A percentile compares a stretch with the other conserved stretches of the same genome.
These are phyloP conservation scores for Smallanthus sonchifolius DNA, from an alignment of 129 eudicot genomes.

Conservation along the genomic window DNA sequence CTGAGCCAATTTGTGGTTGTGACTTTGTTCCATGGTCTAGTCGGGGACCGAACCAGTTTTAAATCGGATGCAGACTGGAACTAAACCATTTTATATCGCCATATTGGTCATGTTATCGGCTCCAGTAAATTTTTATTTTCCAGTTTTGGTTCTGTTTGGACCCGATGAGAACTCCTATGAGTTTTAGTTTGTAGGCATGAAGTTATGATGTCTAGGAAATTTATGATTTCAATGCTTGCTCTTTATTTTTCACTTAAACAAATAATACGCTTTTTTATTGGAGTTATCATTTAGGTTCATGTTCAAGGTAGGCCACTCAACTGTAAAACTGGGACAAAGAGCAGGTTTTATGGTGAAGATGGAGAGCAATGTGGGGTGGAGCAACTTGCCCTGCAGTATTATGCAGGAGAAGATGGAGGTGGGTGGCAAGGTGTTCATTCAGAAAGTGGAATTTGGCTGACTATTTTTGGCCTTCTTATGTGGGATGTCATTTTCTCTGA, in stretches of 20 bases:
- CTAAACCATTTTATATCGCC: background rate
- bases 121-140: background rate
- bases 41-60: background rate
- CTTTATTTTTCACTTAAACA: background rate
- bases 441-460: constrained; percentile 91
- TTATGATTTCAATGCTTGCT: background rate
- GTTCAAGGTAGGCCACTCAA: constrained; percentile 85
- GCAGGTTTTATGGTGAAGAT: constrained; percentile 89
- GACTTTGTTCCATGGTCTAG: background rate
- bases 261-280: constrained; percentile 7
- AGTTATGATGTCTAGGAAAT: background rate
- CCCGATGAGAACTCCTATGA: background rate
- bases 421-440: constrained; percentile 92
- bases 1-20: background rate
- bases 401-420: constrained; percentile 94
- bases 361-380: constrained; percentile 97
- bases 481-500: constrained; percentile 92
- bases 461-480: constrained; percentile 82
- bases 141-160: background rate
- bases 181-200: constrained; percentile 2
- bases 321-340: constrained; percentile 62
- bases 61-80: background rate
- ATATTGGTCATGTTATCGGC: background rate
- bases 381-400: constrained; percentile 82
- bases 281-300: constrained; percentile 40